Percentiles rank a stretch among this genome's conserved stretches.
These are phyloP conservation scores for Mucor plumbeus DNA, from an alignment of 371 early-diverging fungal genomes.

Conservation along the genomic window DNA sequence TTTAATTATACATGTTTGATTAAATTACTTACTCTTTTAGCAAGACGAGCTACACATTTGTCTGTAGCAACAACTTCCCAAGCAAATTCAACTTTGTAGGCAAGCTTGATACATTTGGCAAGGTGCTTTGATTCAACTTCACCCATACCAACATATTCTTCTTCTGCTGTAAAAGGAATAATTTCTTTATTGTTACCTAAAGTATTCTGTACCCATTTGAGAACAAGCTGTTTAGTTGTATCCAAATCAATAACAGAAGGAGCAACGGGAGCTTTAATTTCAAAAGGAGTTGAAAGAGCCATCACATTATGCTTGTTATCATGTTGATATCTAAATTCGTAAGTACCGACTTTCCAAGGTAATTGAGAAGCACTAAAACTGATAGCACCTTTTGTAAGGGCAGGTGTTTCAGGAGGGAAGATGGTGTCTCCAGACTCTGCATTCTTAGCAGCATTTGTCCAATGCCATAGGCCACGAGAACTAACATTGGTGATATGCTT, in stretches of 20 bases:
- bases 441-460: slow-evolving; percentile 30
- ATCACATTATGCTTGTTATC: slow-evolving; percentile 87
- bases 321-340: slow-evolving; percentile 90
- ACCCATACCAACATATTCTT: slow-evolving; percentile 66
- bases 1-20: no score
- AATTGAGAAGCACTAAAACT: slow-evolving; percentile 66
- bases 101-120: slow-evolving; percentile 77
- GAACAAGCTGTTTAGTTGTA: slow-evolving; percentile 30
- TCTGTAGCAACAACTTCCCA: slow-evolving; percentile 79
- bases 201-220: slow-evolving; percentile 42
- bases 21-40: slow-evolving; percentile 41
- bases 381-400: slow-evolving; percentile 42
- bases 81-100: slow-evolving; percentile 88
- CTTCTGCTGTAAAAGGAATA: slow-evolving; percentile 60
- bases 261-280: slow-evolving; percentile 58
- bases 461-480: slow-evolving; percentile 74
- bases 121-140: slow-evolving; percentile 77
- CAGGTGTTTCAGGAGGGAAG: slow-evolving; percentile 33
- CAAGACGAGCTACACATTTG: slow-evolving; percentile 49
- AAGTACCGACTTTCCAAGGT: slow-evolving; percentile 86
- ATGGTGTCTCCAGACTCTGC: slow-evolving; percentile 13
- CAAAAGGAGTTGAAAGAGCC: slow-evolving; percentile 76
- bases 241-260: slow-evolving; percentile 25
- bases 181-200: slow-evolving; percentile 53
- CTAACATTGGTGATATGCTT: slow-evolving; percentile 74